Evolutionary conservation across 2,329 filamentous ascomycete species (phyloP), one percentile per base, ranked within the genome.

Genomic region (Ascosphaera apis): DNA sequence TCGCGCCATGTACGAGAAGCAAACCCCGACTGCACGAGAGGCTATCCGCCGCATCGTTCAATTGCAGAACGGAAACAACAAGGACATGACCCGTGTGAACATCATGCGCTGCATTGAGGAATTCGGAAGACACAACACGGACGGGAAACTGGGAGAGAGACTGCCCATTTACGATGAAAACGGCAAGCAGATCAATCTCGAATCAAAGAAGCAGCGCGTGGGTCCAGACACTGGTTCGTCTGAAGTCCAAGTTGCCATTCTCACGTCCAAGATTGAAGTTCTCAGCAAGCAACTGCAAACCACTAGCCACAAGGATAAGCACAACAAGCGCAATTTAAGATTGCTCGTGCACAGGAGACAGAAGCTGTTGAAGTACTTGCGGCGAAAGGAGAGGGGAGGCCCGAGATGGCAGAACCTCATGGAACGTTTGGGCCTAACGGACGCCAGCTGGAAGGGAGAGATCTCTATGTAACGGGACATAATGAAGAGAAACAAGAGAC

Each of bases 171-270:
- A 46, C 49, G 57, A 50, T 53, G 45, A 54, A 55, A 40, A 56
- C 47, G 58, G 59, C 54, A 39, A 40, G 12, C 42, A 42, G 31
- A 48, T 50, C 17, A 47, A 47, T 4, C 44, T 46, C 4, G 39
- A 44, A 4, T 44, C 57, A 17, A 67, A 68, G 44, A 65, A 63
- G 0, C 67, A 67, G 34, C 76, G 91, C 21, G 72, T 74, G n/a
- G 88, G 88, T 0, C 78, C 77, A 3, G 88, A 98, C 52, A 98
- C 86, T 1, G 88, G 88, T 25, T 91, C 81, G 47, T 81, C 81
- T 4, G 88, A 98, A 58, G 91, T 98, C n/a, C 88, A 98, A 62
- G 82, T 91, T 44, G 84, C 83, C 33, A 91, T 98, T 46, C 57
- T 98, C 53, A 98, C 88, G 2, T 70, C 82, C 39, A 95, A 93